Conservation (phyloP, 345 rosid species). For the Acer campestre region DNA sequence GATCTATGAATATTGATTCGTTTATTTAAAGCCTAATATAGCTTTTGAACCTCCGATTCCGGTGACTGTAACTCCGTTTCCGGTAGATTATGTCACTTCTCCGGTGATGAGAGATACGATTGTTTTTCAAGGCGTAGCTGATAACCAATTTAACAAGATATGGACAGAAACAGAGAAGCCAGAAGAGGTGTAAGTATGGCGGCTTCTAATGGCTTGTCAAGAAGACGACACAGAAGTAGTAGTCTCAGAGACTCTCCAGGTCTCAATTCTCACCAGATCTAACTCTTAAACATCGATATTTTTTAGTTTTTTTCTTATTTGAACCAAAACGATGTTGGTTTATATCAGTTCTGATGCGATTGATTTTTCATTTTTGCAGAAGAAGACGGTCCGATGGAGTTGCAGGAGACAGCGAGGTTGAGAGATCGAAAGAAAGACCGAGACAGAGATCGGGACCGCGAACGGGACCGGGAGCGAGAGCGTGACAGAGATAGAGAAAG, state of each 20-base stretch:
- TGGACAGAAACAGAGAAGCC: constrained; percentile 95
- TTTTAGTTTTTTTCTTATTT: background rate
- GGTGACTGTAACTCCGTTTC: constrained; percentile 17
- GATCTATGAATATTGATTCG: constrained; percentile 22
- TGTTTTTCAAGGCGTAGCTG: constrained; percentile 11
- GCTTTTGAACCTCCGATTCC: constrained; percentile 16
- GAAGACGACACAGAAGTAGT: constrained; percentile 77
- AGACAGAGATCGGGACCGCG: constrained; percentile 70
- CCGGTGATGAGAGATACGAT: constrained; percentile 51
- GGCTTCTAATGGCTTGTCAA: constrained; percentile 66
- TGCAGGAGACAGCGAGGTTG: constrained; percentile 75
- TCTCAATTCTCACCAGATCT: constrained; percentile 49
- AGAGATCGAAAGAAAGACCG: constrained; percentile 93
- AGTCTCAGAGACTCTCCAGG: constrained; percentile 94
- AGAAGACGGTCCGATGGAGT: constrained; percentile 75
- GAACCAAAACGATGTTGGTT: background rate
- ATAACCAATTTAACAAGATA: constrained; percentile 28
- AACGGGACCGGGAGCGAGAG: constrained; percentile 58
- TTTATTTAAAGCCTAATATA: constrained; percentile 4
- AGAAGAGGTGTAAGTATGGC: constrained; percentile 68
- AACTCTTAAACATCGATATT: background rate
- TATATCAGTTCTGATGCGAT: constrained; percentile 4
- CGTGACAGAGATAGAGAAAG: constrained; percentile 71
- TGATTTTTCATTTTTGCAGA: constrained; percentile 39
- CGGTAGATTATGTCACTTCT: constrained; percentile 36